Conservation (phyloP, 202 grass and related monocot species). For the Setaria italica region DNA sequence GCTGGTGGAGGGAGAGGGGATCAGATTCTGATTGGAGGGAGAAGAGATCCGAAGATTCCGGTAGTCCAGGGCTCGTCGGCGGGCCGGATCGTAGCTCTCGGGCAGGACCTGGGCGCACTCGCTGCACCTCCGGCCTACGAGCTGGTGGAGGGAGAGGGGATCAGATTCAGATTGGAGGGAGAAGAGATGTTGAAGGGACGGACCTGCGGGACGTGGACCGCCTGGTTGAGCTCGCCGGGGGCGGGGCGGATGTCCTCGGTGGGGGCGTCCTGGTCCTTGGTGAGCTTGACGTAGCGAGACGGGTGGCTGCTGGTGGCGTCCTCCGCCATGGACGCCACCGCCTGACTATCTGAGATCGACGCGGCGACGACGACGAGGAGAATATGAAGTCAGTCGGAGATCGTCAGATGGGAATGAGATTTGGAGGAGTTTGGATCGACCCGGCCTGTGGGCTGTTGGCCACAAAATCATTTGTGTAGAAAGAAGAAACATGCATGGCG, state of each 20-base stretch:
- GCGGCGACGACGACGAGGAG: background rate
- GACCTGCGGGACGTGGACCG: slow-evolving; percentile 85
- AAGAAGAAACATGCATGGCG: too few relatives aligned
- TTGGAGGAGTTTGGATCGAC: too few relatives aligned
- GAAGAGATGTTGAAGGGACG: background rate
- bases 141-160: slow-evolving; percentile 21
- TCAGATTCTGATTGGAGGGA: slow-evolving; percentile 5
- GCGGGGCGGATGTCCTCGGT: slow-evolving; percentile 76
- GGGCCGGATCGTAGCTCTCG: slow-evolving; percentile 77
- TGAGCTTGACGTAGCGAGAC: slow-evolving; percentile 85
- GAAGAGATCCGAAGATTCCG: too few relatives aligned
- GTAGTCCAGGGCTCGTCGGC: too few relatives aligned
- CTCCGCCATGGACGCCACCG: slow-evolving; percentile 52
- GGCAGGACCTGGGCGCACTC: slow-evolving; percentile 73
- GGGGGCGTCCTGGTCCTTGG: slow-evolving; percentile 79
- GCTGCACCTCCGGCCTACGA: slow-evolving; percentile 61
- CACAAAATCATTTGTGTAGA: too few relatives aligned
- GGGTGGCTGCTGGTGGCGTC: slow-evolving; percentile 50
- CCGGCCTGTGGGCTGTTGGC: too few relatives aligned
- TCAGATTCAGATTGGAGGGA: slow-evolving; percentile 6
- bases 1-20: slow-evolving; percentile 20
- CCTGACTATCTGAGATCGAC: background rate
- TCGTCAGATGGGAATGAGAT: too few relatives aligned
- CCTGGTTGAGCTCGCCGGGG: slow-evolving; percentile 93
- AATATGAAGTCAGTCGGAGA: background rate